These are phyloP conservation scores for Calonectria ilicicola DNA, from an alignment of 2,329 filamentous ascomycete species.

Conservation along the genomic window DNA sequence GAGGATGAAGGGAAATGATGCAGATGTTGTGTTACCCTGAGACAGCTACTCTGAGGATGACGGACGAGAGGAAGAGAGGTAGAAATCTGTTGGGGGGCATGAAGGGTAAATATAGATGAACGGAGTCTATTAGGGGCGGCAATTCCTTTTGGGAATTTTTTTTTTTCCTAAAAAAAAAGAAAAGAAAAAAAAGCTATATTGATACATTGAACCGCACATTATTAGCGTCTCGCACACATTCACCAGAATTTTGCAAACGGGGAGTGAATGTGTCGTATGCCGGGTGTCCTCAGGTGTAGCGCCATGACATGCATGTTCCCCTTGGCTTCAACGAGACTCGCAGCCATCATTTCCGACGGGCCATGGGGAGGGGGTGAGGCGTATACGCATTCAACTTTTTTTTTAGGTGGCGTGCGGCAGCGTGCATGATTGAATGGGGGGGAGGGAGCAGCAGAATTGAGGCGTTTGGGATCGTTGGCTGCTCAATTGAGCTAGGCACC, in stretches of 20 bases:
- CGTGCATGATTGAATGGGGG: background rate
- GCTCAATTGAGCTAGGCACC: background rate
- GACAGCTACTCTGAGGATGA: background rate
- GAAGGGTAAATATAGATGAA: constrained; percentile 10
- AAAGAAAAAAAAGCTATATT: background rate
- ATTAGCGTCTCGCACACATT: background rate
- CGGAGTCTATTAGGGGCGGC: background rate
- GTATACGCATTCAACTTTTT: background rate
- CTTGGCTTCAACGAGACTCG: constrained; percentile 24
- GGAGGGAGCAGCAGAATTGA: background rate
- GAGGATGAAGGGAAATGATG: background rate
- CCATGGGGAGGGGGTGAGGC: background rate
- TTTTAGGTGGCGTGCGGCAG: background rate
- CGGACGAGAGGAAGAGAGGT: background rate
- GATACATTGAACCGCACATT: background rate
- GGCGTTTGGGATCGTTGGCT: background rate
- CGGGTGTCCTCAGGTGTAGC: background rate
- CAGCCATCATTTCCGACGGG: constrained; percentile 36
- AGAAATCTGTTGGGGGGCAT: background rate
- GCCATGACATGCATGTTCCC: constrained; percentile 34
- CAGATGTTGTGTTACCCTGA: background rate
- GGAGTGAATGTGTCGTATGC: constrained; percentile 18
- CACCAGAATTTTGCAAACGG: background rate
- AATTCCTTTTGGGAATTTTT: background rate
- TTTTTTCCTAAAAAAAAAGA: background rate